These are phyloP conservation scores for Paspalum notatum DNA, from an alignment of 176 grass and related monocot species.

Conservation along the genomic window DNA sequence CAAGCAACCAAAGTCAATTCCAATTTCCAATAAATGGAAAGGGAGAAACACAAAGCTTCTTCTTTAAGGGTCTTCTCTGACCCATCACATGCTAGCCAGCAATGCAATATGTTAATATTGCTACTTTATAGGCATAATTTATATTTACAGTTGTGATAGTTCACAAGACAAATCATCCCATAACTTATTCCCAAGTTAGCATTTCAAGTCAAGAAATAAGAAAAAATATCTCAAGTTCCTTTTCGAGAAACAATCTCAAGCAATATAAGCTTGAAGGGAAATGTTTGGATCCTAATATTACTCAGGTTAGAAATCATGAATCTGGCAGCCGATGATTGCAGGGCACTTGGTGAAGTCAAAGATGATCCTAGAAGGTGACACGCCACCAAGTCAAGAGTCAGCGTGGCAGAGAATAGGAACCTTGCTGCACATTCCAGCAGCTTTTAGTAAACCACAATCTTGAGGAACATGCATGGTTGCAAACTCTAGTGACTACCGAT, in stretches of 20 bases:
- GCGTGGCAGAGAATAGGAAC: not conserved
- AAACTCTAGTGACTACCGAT: not conserved
- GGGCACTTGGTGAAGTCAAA: not conserved
- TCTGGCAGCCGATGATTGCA: slow-evolving; percentile 2
- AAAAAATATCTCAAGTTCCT: not conserved
- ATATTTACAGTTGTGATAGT: not conserved
- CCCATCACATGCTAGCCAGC: not conserved
- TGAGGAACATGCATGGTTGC: not conserved
- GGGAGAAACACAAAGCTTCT: slow-evolving; percentile 4
- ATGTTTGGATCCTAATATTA: not conserved
- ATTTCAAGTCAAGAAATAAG: not conserved
- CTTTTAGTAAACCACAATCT: not conserved
- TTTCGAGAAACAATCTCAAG: not conserved
- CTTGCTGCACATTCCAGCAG: not conserved
- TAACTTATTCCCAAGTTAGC: not conserved
- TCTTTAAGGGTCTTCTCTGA: slow-evolving; percentile 3
- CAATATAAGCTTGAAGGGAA: not conserved
- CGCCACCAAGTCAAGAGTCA: not conserved
- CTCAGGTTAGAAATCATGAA: not conserved
- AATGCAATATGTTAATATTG: not conserved
- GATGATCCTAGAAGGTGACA: not conserved
- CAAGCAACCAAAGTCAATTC: slow-evolving; percentile 5
- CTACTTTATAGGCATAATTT: not conserved
- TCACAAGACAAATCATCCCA: not conserved
- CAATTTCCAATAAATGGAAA: not conserved